Conservation (phyloP, 1,139 yeast genomes). For the Candida neerlandica region DNA sequence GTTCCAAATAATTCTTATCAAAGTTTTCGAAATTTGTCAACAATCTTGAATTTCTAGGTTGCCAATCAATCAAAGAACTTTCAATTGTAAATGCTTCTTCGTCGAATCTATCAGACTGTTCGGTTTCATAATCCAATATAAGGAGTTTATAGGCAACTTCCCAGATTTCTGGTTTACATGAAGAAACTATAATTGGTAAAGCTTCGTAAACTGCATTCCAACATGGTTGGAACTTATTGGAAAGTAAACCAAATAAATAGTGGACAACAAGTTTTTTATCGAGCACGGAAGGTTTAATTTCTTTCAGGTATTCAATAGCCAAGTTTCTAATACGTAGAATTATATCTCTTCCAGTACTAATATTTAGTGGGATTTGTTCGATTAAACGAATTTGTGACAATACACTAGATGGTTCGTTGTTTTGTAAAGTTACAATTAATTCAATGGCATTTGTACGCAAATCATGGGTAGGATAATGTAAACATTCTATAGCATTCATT, state of each 20-base stretch:
- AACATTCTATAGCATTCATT: constrained; percentile 34
- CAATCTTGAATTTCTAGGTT: constrained; percentile 34
- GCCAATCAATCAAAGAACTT: constrained; percentile 28
- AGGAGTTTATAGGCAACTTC: constrained; percentile 46
- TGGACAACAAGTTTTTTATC: constrained; percentile 50
- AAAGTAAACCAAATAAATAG: constrained; percentile 71
- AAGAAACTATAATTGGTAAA: constrained; percentile 49
- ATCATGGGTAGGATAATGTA: constrained; percentile 47
- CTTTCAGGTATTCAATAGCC: constrained; percentile 49
- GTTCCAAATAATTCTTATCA: constrained; percentile 23
- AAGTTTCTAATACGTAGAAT: constrained; percentile 68
- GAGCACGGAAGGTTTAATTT: constrained; percentile 32
- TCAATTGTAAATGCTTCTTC: constrained; percentile 23
- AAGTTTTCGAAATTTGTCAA: constrained; percentile 27
- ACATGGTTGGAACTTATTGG: constrained; percentile 79
- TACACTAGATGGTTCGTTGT: constrained; percentile 34
- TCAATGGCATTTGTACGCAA: constrained; percentile 51
- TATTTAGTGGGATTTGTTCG: constrained; percentile 71
- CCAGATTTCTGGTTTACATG: constrained; percentile 60
- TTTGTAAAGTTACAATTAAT: constrained; percentile 37
- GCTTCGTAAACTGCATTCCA: constrained; percentile 77
- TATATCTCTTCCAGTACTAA: constrained; percentile 76
- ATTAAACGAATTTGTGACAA: constrained; percentile 52
- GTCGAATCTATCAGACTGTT: constrained; percentile 20
- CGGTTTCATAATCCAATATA: constrained; percentile 28